Conservation (phyloP, 2,329 filamentous ascomycete species). For the Alternaria sp. region DNA sequence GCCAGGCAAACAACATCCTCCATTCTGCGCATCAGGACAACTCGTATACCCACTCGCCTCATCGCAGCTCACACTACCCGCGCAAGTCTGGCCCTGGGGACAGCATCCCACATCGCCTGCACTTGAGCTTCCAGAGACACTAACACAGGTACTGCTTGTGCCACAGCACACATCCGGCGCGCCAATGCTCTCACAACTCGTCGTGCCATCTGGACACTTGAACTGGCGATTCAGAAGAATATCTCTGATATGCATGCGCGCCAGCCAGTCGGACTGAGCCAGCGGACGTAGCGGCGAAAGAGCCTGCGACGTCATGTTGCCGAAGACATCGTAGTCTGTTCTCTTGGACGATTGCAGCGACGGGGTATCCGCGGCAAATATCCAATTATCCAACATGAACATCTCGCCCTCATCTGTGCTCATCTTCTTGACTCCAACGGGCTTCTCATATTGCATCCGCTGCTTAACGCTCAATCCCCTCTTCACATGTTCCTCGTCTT, state of each 20-base stretch:
- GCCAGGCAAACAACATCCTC: conserved; percentile 77
- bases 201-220: conserved; percentile 70
- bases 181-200: conserved; percentile 67
- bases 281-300: conserved; percentile 38
- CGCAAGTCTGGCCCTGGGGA: conserved; percentile 68
- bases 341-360: conserved; percentile 5
- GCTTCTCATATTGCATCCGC: conserved; percentile 51
- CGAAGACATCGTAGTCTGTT: conserved; percentile 11
- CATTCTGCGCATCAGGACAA: conserved; percentile 69
- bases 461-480: conserved; percentile 50
- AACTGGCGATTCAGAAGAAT: conserved; percentile 63
- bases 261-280: conserved; percentile 35
- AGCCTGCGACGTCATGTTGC: conserved; percentile 30
- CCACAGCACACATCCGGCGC: conserved; percentile 76
- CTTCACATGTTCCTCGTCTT: conserved; percentile 53
- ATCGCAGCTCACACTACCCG: conserved; percentile 68
- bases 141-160: conserved; percentile 69
- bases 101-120: conserved; percentile 79
- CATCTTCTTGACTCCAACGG: conserved; percentile 75
- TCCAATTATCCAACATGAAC: conserved; percentile 72
- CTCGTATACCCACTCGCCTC: conserved; percentile 64
- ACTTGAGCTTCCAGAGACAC: conserved; percentile 53
- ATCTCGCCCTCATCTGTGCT: conserved; percentile 73
- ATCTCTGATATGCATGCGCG: conserved; percentile 47
- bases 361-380: conserved; percentile 46